phyloP scores from a whole-genome alignment of 169 alveolate genomes.

The Babesia sp. region DNA sequence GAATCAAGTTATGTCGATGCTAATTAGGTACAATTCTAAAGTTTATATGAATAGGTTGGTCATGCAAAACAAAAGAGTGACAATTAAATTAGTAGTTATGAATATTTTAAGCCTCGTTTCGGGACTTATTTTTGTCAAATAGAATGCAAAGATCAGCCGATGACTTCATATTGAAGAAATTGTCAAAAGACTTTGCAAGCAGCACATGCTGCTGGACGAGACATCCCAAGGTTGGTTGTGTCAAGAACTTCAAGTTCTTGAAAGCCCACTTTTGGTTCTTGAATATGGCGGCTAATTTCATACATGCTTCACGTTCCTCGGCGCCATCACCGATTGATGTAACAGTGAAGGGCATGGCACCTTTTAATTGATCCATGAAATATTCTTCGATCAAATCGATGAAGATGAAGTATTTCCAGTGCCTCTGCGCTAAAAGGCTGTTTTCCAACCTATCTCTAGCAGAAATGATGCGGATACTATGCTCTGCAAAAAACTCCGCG shows the following conservation, averaged over 20 bases:
- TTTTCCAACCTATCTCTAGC: conserved; percentile 82
- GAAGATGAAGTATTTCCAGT: conserved; percentile 81
- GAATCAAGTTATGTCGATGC: too few relatives aligned
- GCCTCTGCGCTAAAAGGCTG: conserved; percentile 79
- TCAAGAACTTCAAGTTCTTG: conserved; percentile 79
- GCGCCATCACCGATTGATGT: conserved; percentile 85
- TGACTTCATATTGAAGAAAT: conserved; percentile 45
- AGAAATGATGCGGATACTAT: conserved; percentile 79
- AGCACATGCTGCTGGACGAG: conserved; percentile 80
- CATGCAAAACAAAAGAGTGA: too few relatives aligned
- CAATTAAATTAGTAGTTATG: too few relatives aligned
- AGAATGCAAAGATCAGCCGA: conserved; percentile 66
- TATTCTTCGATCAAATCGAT: conserved; percentile 76
- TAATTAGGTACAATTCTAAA: too few relatives aligned
- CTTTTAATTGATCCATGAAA: conserved; percentile 70
- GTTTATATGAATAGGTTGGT: too few relatives aligned
- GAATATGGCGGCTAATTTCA: conserved; percentile 74
- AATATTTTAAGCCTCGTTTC: background rate
- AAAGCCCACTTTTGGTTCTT: conserved; percentile 76
- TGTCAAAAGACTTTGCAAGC: conserved; percentile 62
- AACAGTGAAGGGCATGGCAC: conserved; percentile 75
- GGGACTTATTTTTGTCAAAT: conserved; percentile 46
- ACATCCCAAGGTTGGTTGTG: conserved; percentile 81
- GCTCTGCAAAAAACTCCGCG: conserved; percentile 72
- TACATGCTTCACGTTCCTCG: conserved; percentile 86